phyloP scores from a whole-genome alignment of 495 filamentous ascomycete species.

The Trypethelium eluteriae region DNA sequence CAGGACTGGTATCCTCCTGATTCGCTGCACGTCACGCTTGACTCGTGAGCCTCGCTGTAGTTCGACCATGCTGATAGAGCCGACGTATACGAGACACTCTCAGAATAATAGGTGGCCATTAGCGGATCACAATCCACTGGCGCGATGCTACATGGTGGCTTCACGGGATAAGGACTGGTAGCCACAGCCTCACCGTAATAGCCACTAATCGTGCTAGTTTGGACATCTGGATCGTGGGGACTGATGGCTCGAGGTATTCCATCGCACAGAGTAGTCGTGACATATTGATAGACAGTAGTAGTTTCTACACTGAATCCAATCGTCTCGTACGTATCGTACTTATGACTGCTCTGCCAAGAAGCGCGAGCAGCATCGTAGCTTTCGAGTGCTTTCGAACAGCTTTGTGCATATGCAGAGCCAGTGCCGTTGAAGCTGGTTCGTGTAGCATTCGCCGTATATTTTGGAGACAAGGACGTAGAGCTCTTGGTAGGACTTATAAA shows the following conservation, averaged over 20 bases:
- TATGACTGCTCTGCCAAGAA: slow-evolving; percentile 1
- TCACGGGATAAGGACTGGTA: neutral
- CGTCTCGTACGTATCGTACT: neutral
- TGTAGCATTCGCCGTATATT: neutral
- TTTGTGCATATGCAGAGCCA: neutral
- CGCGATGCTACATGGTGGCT: slow-evolving; percentile 5
- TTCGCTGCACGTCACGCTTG: neutral
- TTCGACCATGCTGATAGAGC: neutral
- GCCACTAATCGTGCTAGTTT: neutral
- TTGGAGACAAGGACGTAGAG: neutral
- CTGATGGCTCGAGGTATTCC: neutral
- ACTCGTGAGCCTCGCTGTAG: neutral
- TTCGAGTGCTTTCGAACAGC: neutral
- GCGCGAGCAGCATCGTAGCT: neutral
- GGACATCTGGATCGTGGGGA: neutral
- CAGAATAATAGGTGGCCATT: neutral
- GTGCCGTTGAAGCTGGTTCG: neutral
- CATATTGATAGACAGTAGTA: neutral
- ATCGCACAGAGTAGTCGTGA: slow-evolving; percentile 2
- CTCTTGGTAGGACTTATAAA: neutral
- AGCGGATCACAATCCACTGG: neutral
- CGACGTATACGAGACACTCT: neutral
- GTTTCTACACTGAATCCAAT: neutral
- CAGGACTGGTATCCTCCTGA: neutral
- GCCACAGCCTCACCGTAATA: neutral